Conservation (phyloP, 1,284 basidiomycete genomes). For the Amylostereum areolatum region DNA sequence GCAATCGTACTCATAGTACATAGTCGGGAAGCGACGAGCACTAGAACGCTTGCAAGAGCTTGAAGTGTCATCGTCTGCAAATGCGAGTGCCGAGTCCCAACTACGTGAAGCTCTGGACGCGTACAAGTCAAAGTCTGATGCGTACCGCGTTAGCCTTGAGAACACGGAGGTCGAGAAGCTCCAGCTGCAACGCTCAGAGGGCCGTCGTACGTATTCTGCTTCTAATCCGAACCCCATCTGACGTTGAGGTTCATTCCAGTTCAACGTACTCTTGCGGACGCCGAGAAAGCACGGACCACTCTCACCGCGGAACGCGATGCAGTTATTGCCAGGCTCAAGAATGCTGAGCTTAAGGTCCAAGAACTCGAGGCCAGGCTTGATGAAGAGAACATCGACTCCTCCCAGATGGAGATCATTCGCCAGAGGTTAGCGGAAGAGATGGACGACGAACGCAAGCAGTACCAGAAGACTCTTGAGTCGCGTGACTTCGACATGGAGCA, state of each 20-base stretch:
- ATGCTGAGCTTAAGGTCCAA: constrained; percentile 48
- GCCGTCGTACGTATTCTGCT: constrained; percentile 39
- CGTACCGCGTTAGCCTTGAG: constrained; percentile 60
- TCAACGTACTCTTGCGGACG: constrained; percentile 53
- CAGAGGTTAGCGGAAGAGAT: constrained; percentile 66
- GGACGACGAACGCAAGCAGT: constrained; percentile 71
- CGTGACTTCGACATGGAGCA: constrained; percentile 74
- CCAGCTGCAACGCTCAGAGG: constrained; percentile 60
- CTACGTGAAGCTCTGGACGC: constrained; percentile 58
- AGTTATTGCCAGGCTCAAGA: constrained; percentile 43
- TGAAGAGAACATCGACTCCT: constrained; percentile 62
- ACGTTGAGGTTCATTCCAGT: constrained; percentile 30
- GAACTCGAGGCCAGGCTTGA: constrained; percentile 64
- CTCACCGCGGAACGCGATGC: constrained; percentile 48
- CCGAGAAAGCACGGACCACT: constrained; percentile 56
- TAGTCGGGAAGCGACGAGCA: constrained; percentile 56
- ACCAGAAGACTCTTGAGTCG: constrained; percentile 71
- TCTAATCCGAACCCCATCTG: constrained; percentile 1
- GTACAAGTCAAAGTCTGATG: constrained; percentile 59
- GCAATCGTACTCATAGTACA: background rate
- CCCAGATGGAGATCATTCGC: constrained; percentile 57
- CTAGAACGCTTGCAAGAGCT: constrained; percentile 61
- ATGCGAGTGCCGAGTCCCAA: constrained; percentile 60
- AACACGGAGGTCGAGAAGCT: constrained; percentile 64
- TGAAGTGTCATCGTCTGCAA: constrained; percentile 54